Evolutionary conservation across 192 early-diverging fungal genomes (phyloP).

Genomic region (Gonapodya prolifera): DNA sequence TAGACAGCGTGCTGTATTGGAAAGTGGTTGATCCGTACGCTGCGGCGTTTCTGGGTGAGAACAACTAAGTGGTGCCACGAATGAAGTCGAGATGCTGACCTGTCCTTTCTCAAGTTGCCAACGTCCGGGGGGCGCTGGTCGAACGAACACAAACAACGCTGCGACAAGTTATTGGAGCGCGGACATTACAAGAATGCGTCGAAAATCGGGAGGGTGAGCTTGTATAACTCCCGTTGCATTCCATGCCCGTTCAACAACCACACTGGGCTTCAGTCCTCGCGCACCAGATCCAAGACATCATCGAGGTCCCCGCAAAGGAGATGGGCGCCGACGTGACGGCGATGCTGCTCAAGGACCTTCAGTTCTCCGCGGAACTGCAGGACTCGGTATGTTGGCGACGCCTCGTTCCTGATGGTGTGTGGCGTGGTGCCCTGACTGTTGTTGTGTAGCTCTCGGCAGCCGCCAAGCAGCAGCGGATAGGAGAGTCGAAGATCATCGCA

Average conservation of each 20-base stretch:
- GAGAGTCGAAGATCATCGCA: constrained; percentile 81
- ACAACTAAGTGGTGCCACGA: background rate
- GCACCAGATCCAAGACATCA: constrained; percentile 69
- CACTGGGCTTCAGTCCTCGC: no score
- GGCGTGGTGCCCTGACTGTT: no score
- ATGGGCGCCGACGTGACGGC: constrained; percentile 72
- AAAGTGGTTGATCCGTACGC: constrained; percentile 63
- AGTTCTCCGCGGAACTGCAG: constrained; percentile 27
- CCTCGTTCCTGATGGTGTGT: no score
- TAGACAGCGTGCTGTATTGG: constrained; percentile 84
- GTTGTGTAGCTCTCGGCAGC: constrained; percentile 74
- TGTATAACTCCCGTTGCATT: background rate
- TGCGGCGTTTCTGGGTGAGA: constrained; percentile 44
- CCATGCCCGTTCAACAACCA: no score
- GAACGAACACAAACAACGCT: constrained; percentile 88
- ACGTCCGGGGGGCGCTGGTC: constrained; percentile 64
- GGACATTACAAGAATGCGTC: constrained; percentile 74
- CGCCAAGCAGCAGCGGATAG: constrained; percentile 79
- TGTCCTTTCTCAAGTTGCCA: constrained; percentile 27
- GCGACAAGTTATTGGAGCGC: constrained; percentile 67
- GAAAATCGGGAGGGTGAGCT: constrained; percentile 38
- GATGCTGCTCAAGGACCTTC: constrained; percentile 79
- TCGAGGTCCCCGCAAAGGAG: constrained; percentile 56
- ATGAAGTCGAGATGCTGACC: background rate
- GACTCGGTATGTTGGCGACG: background rate